A percentile compares a stretch with the other conserved stretches of the same genome.
phyloP scores from a whole-genome alignment of 129 eudicot species.

The Arctium minus region DNA sequence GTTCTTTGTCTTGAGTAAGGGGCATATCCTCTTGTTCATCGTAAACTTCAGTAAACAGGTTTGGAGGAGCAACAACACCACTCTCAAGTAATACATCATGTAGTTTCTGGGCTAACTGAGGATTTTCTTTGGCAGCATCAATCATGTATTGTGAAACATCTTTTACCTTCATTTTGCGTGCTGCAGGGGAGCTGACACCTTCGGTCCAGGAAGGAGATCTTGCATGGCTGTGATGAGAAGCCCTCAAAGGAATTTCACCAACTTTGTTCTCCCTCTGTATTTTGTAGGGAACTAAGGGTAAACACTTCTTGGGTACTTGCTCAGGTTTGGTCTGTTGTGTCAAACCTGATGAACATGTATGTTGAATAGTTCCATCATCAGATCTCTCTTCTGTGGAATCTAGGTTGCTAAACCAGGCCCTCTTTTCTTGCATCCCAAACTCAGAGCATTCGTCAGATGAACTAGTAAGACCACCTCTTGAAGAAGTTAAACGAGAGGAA shows the following conservation, averaged over 20 bases:
- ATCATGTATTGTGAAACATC: slow-evolving; percentile 98
- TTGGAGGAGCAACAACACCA: slow-evolving; percentile 93
- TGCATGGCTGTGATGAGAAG: slow-evolving; percentile 43
- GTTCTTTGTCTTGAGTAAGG: slow-evolving; percentile 26
- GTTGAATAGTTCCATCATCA: slow-evolving; percentile 14
- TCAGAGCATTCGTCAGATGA: slow-evolving; percentile 47
- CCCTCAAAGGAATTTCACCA: slow-evolving; percentile 30
- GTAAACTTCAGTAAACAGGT: slow-evolving; percentile 67
- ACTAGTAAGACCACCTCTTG: slow-evolving; percentile 42
- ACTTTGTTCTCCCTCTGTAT: slow-evolving; percentile 19
- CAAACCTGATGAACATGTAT: background rate
- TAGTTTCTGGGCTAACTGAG: slow-evolving; percentile 89
- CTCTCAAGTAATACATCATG: slow-evolving; percentile 92
- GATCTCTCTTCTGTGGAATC: slow-evolving; percentile 18
- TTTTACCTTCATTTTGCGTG: slow-evolving; percentile 77
- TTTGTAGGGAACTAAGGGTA: background rate
- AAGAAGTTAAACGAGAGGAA: slow-evolving; percentile 43
- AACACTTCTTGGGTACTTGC: slow-evolving; percentile 23
- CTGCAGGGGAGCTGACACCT: slow-evolving; percentile 91
- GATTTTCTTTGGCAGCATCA: slow-evolving; percentile 96
- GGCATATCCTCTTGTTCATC: slow-evolving; percentile 37
- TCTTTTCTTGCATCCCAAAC: slow-evolving; percentile 24
- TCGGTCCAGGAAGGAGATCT: slow-evolving; percentile 98
- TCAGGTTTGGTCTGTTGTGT: slow-evolving; percentile 8
- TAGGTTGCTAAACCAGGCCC: slow-evolving; percentile 10